Percentiles rank a stretch among this genome's conserved stretches.
Conservation (phyloP, 129 eudicot species). For the Saposhnikovia divaricata region DNA sequence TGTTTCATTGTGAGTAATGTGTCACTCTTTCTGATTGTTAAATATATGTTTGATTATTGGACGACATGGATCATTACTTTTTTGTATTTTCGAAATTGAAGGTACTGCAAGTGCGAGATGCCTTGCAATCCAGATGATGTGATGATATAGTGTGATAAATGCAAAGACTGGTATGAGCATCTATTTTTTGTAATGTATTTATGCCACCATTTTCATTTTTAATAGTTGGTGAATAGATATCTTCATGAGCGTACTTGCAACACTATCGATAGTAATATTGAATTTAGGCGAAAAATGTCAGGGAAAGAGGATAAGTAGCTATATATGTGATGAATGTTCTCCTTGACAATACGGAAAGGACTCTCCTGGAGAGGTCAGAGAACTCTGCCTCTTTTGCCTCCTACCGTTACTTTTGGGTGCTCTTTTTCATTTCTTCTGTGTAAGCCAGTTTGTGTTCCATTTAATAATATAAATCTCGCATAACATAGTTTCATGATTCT, state of each 20-base stretch:
- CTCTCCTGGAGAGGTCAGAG: background rate
- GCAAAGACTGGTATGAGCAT: constrained; percentile 52
- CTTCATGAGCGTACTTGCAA: background rate
- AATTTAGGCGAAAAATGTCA: too few relatives aligned
- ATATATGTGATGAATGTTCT: constrained; percentile 48
- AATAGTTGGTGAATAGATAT: background rate
- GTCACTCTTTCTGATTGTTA: background rate
- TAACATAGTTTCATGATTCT: background rate
- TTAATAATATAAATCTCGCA: background rate
- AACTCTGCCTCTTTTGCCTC: background rate
- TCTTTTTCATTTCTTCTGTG: background rate
- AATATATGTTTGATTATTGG: background rate
- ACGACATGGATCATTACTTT: background rate
- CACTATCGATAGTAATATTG: background rate
- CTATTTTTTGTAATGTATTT: background rate
- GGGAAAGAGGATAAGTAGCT: constrained; percentile 48
- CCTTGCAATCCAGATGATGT: constrained; percentile 49
- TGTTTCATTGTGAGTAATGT: constrained; percentile 44
- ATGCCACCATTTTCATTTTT: background rate
- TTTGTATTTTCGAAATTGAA: constrained; percentile 17
- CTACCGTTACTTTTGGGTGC: background rate
- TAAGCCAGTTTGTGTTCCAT: background rate
- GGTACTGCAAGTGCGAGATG: constrained; percentile 37
- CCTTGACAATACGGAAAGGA: constrained; percentile 14
- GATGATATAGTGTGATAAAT: constrained; percentile 54